Evolutionary conservation across 2,329 filamentous ascomycete species (phyloP), one percentile per base, ranked within the genome.

Genomic region (Verticillium klebahnii): DNA sequence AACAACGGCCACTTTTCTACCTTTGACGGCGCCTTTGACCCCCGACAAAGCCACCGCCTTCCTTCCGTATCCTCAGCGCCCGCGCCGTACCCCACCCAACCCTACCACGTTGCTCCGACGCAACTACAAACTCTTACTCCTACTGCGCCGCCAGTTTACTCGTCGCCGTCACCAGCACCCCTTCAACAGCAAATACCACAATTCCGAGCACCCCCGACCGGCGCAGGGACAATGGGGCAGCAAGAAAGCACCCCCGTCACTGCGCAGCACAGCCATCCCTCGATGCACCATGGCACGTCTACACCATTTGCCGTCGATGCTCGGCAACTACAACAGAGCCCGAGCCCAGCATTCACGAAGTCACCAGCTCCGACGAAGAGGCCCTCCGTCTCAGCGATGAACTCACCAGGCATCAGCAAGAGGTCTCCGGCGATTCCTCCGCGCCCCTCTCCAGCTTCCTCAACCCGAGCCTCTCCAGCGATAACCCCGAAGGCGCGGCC

Each of bases 341-440:
- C 74, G 19, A 75, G 72, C 23, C 73, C 76, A 12, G 76, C 76
- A 1, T 73, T 77, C 12, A n/a, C 19, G 6, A 50, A 50, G 23
- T 50, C 45, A 23, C 45, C 45, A n/a, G 14, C 70, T 5, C 45
- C 40, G 31, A 52, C 72, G 50, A 78, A 78, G 56, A 80, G 78
- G 5, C 78, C 78, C 1, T 75, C 76, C 5, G 69, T 78, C 4
- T 77, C 64, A 23, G 60, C 63, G 12, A 62, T 57, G 7, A 58
- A 60, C 36, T 79, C 77, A 2, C 75, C 77, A 1, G 75, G 74
- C 63, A 74, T 79, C 32, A 72, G 75, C 1, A 79, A 76, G 62
- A 75, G 71, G 58, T 80, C 78, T 1, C 78, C 65, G 3, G 63
- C 63, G 5, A 62, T 66, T 45, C 61, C 63, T 23, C 65, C 63